Evolutionary conservation across 2,329 filamentous ascomycete genomes (phyloP).

Genomic region (Hymenoscyphus albidus): DNA sequence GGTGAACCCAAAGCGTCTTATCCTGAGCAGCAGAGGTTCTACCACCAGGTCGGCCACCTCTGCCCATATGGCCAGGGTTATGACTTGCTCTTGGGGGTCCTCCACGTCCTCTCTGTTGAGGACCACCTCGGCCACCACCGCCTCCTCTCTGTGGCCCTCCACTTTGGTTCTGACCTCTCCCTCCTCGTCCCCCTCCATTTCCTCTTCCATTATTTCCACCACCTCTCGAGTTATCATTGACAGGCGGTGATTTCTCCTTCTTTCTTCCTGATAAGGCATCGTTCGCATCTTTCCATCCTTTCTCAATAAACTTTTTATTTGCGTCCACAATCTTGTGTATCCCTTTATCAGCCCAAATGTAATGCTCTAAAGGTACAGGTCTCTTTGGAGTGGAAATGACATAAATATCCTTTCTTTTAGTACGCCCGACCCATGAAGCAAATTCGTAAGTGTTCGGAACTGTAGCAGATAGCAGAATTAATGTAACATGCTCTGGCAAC

Average conservation of each 20-base stretch:
- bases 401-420: constrained; percentile 98
- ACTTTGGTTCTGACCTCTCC: constrained; percentile 50
- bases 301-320: constrained; percentile 86
- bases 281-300: constrained; percentile 93
- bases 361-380: constrained; percentile 92
- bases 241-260: constrained; percentile 56
- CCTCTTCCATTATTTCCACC: constrained; percentile 35
- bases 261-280: constrained; percentile 76
- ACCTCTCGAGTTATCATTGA: constrained; percentile 27
- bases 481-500: constrained; percentile 92
- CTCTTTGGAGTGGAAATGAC: constrained; percentile 97
- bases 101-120: constrained; percentile 50
- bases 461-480: constrained; percentile 92
- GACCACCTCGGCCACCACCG: constrained; percentile 44
- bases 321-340: constrained; percentile 94
- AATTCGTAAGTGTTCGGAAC: constrained; percentile 98
- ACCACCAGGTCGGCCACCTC: constrained; percentile 78
- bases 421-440: constrained; percentile 95
- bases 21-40: constrained; percentile 90
- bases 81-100: constrained; percentile 48
- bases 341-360: constrained; percentile 88
- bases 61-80: constrained; percentile 78
- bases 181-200: constrained; percentile 52
- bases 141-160: constrained; percentile 40
- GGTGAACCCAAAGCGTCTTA: constrained; percentile 92